A percentile compares a stretch with the other conserved stretches of the same genome.
Conservation (phyloP, 1,284 basidiomycete genomes). For the Ganoderma lingzhi region DNA sequence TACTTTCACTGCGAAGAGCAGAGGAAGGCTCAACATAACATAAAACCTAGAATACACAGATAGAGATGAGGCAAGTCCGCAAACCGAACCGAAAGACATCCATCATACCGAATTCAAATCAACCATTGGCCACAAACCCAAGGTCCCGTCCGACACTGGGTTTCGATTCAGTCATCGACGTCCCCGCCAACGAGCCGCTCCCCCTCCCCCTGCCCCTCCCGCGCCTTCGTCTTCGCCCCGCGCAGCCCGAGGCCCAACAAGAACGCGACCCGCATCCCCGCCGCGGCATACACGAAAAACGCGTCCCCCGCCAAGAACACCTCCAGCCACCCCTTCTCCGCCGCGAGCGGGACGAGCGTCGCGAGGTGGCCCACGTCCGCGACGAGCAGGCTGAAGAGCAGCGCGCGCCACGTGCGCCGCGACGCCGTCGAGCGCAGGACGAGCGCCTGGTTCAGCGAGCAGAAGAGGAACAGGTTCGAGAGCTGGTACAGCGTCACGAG, state of each 20-base stretch:
- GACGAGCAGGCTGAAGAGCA: conserved; percentile 54
- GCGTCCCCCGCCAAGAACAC: conserved; percentile 54
- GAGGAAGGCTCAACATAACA: no score
- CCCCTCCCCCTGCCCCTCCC: background rate
- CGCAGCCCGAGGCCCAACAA: conserved; percentile 45
- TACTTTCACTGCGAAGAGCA: no score
- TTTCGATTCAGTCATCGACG: no score
- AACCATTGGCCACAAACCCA: no score
- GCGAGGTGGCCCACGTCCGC: conserved; percentile 58
- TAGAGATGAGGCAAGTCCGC: no score
- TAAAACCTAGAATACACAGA: no score
- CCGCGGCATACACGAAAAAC: conserved; percentile 61
- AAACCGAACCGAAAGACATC: no score
- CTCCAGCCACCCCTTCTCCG: conserved; percentile 48
- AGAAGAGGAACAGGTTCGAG: conserved; percentile 59
- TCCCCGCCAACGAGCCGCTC: no score
- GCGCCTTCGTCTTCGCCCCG: background rate
- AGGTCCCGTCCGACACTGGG: no score
- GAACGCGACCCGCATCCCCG: conserved; percentile 49
- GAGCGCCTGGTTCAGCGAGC: conserved; percentile 59
- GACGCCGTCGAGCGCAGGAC: conserved; percentile 55
- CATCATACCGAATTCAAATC: no score
- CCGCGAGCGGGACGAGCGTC: conserved; percentile 53
- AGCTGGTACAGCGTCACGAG: conserved; percentile 55
- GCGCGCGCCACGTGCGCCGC: conserved; percentile 50